Conservation (phyloP, 371 early-diverging fungal genomes). For the Paraphysoderma sedebokerense region DNA sequence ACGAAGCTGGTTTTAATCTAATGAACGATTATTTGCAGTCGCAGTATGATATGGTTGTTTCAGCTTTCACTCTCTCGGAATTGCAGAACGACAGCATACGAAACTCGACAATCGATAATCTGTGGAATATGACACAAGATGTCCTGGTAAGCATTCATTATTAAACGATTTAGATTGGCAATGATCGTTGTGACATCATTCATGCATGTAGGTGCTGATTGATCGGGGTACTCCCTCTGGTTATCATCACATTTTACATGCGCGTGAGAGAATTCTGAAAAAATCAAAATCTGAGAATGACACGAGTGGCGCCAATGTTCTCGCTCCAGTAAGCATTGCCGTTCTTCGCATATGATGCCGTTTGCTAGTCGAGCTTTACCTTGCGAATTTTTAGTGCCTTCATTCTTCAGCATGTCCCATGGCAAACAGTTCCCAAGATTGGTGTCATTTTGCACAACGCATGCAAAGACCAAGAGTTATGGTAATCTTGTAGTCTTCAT, state of each 20-base stretch:
- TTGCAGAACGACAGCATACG: slow-evolving; percentile 44
- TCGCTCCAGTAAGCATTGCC: slow-evolving; percentile 40
- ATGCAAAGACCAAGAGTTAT: slow-evolving; percentile 49
- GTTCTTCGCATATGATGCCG: background rate
- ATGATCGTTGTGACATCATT: no score
- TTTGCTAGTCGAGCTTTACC: background rate
- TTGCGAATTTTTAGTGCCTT: slow-evolving; percentile 33
- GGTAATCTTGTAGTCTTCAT: slow-evolving; percentile 12
- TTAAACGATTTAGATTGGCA: no score
- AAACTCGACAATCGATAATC: slow-evolving; percentile 37
- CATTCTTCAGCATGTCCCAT: slow-evolving; percentile 58
- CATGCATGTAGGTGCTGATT: no score
- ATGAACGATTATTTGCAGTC: no score
- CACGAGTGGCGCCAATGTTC: slow-evolving; percentile 22
- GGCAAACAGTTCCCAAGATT: slow-evolving; percentile 23
- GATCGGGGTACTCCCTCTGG: slow-evolving; percentile 77
- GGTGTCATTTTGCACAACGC: slow-evolving; percentile 78
- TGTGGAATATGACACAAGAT: slow-evolving; percentile 64
- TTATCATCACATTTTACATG: slow-evolving; percentile 45
- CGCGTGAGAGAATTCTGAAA: slow-evolving; percentile 47
- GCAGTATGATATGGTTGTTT: slow-evolving; percentile 49
- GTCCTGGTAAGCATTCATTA: no score
- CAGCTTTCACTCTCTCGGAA: slow-evolving; percentile 58
- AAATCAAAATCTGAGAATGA: no score
- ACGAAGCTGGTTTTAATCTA: no score